Evolutionary conservation across 139 green algal genomes (phyloP).

Genomic region (Closterium sp.): DNA sequence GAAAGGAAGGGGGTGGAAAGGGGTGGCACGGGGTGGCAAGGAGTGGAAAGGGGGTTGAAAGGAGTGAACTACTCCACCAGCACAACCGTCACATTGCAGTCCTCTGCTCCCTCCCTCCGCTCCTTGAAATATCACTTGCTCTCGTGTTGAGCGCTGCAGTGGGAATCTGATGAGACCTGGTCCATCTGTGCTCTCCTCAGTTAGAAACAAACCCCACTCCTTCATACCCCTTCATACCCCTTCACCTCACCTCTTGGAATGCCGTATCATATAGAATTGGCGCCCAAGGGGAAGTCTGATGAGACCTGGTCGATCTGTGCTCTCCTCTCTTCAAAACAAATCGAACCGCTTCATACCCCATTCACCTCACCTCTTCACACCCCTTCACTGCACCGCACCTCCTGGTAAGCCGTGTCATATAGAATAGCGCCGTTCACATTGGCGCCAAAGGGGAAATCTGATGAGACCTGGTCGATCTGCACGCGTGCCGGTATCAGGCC

Average conservation of each 20-base stretch:
- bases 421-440: constrained; percentile 5
- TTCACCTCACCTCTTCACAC: background rate
- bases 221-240: too few relatives aligned
- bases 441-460: constrained; percentile 31
- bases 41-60: background rate
- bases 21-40: too few relatives aligned
- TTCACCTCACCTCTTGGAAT: background rate
- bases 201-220: too few relatives aligned
- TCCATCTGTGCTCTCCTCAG: too few relatives aligned
- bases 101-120: background rate
- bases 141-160: constrained; percentile 25
- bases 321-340: too few relatives aligned
- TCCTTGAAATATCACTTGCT: constrained; percentile 42
- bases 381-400: background rate
- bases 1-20: background rate
- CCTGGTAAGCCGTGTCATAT: background rate
- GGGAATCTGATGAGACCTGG: too few relatives aligned
- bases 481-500: background rate
- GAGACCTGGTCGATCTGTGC: constrained; percentile 27
- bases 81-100: background rate
- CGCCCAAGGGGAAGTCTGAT: constrained; percentile 34
- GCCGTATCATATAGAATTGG: background rate
- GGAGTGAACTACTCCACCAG: background rate
- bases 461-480: constrained; percentile 22
- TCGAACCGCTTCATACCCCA: too few relatives aligned